These are phyloP conservation scores for Tetracladium setigerum DNA, from an alignment of 495 filamentous ascomycete genomes.

Conservation along the genomic window DNA sequence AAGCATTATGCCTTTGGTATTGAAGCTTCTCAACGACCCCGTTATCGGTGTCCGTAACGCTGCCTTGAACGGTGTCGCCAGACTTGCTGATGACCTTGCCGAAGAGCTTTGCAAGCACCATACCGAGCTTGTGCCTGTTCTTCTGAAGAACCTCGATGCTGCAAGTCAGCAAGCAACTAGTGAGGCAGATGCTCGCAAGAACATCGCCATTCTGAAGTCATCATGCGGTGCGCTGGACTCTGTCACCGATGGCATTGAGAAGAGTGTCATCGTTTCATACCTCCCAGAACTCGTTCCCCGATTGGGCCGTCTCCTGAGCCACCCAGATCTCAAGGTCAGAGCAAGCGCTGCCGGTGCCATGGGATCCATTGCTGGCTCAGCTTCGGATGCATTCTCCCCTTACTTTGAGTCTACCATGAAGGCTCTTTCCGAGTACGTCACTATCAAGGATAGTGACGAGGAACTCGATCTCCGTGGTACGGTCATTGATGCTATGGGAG, in stretches of 20 bases:
- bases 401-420: constrained; percentile 88
- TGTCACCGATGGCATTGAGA: constrained; percentile 81
- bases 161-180: constrained; percentile 45
- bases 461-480: constrained; percentile 84
- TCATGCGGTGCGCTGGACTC: constrained; percentile 89
- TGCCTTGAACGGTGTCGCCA: constrained; percentile 75
- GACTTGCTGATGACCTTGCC: constrained; percentile 85
- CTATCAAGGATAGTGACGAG: constrained; percentile 80
- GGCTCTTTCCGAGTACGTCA: constrained; percentile 71
- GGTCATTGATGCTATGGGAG: constrained; percentile 85
- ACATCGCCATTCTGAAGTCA: constrained; percentile 76
- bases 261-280: constrained; percentile 72
- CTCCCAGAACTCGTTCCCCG: constrained; percentile 75
- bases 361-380: constrained; percentile 78
- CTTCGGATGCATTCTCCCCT: constrained; percentile 74
- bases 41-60: constrained; percentile 78
- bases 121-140: constrained; percentile 67
- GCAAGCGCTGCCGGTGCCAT: constrained; percentile 80
- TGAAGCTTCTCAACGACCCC: constrained; percentile 76
- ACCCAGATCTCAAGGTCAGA: constrained; percentile 85
- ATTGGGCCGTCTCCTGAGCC: constrained; percentile 69
- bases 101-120: constrained; percentile 83
- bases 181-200: constrained; percentile 55
- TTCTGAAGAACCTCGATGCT: constrained; percentile 82
- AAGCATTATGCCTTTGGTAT: constrained; percentile 76